Evolutionary conservation across 1,284 basidiomycete genomes (phyloP), one percentile per base, ranked within the genome.

Genomic region (Takashimella koratensis): DNA sequence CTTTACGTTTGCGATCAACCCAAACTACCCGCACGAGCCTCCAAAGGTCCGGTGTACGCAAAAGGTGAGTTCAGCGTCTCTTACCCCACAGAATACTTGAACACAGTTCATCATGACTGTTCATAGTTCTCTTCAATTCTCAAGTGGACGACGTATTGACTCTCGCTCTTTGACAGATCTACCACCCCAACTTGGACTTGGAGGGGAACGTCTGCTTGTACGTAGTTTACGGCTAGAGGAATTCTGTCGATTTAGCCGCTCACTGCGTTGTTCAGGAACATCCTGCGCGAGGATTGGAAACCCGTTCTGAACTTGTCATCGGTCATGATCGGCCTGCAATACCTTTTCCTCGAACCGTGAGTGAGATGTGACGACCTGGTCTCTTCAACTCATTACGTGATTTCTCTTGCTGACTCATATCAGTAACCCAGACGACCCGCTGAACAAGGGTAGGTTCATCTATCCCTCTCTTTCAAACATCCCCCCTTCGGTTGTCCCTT

Each of bases 201-300:
- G 91, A 98, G 70, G 94, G 94, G 47, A 97, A 97, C 64, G 92
- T 98, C 39, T 95, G 91, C 78, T 74, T 95, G 69, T 73, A 48
- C 65, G 70, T 54, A 11, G 10, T n/a, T 24, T 25, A 4, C 43
- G 46, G 23, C 30, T 12, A 27, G n/a, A 13, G 39, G 21, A 5
- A 4, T 23, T 20, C 53, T 61, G 64, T 42, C 77, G 76, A 57
- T 78, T 27, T 10, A 42, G n/a, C n/a, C n/a, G n/a, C n/a, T n/a
- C n/a, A n/a, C n/a, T n/a, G n/a, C n/a, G n/a, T 19, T 4, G 21
- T 27, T 2, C 52, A 72, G 71, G 22, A 98, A 98, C 79, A 98
- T 98, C 67, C 82, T 98, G 56, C 85, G 96, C 73, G 96, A 98
- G 80, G 96, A 98, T 79, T 99, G 96, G 96, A 99, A 99, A 73